These are phyloP conservation scores for Ustulina deusta DNA, from an alignment of 2,329 filamentous ascomycete genomes.

Conservation along the genomic window DNA sequence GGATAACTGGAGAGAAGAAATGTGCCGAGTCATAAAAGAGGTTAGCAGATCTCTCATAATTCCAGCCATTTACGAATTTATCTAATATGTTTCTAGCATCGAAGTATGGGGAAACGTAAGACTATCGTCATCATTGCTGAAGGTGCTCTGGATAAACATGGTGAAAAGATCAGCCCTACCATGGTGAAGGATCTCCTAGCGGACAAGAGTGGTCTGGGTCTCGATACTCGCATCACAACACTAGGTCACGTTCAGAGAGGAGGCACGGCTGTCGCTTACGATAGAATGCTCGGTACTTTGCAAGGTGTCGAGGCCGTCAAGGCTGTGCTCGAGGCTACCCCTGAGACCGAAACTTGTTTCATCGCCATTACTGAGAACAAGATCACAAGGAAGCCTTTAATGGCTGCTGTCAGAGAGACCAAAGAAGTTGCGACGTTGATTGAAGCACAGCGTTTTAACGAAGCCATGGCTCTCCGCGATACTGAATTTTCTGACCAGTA, in stretches of 20 bases:
- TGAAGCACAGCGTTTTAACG: constrained; percentile 84
- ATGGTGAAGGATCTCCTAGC: constrained; percentile 92
- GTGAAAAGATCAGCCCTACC: constrained; percentile 83
- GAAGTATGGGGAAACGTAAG: constrained; percentile 90
- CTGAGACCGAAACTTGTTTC: constrained; percentile 90
- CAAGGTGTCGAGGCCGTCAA: constrained; percentile 96
- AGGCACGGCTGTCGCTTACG: constrained; percentile 91
- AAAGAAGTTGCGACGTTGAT: constrained; percentile 87
- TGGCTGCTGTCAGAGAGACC: constrained; percentile 89
- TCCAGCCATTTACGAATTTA: not conserved
- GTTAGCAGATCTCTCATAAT: constrained; percentile 56
- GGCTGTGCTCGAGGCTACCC: constrained; percentile 88
- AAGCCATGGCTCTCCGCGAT: constrained; percentile 88
- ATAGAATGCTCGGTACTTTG: constrained; percentile 90
- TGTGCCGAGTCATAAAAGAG: constrained; percentile 81
- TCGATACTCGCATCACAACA: constrained; percentile 95
- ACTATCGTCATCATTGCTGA: constrained; percentile 98
- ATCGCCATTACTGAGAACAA: constrained; percentile 99
- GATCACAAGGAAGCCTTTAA: constrained; percentile 88
- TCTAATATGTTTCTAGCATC: constrained; percentile 70
- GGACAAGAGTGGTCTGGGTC: constrained; percentile 76
- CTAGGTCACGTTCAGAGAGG: constrained; percentile 98
- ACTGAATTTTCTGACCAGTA: constrained; percentile 95
- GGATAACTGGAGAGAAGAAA: constrained; percentile 89
- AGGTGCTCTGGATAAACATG: constrained; percentile 85